phyloP scores from a whole-genome alignment of 208 protist species.

The Herpetomonas tarakana region DNA sequence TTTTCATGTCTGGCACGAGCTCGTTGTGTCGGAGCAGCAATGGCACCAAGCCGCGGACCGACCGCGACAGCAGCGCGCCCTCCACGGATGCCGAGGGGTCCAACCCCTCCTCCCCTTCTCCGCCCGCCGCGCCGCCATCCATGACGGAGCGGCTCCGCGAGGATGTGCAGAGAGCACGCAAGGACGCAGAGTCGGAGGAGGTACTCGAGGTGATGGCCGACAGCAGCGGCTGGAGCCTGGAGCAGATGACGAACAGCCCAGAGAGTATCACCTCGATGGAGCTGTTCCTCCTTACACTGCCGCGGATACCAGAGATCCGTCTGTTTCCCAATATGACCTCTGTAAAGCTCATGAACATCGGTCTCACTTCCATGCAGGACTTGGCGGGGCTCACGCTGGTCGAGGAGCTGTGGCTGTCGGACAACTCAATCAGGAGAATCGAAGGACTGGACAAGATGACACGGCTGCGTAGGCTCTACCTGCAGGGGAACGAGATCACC shows the following conservation, averaged over 20 bases:
- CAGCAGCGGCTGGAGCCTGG: constrained; percentile 78
- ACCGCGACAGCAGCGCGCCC: too few species aligned
- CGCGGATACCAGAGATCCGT: constrained; percentile 47
- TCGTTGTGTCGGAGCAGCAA: too few species aligned
- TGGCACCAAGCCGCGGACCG: too few species aligned
- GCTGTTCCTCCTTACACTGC: constrained; percentile 78
- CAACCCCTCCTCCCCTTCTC: too few species aligned
- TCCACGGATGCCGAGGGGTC: too few species aligned
- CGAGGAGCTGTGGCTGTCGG: constrained; percentile 88
- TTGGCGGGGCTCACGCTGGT: constrained; percentile 59
- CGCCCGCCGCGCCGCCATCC: constrained; percentile 21
- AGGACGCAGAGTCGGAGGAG: constrained; percentile 48
- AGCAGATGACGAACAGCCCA: constrained; percentile 53
- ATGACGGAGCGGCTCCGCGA: constrained; percentile 48
- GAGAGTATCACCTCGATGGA: constrained; percentile 69
- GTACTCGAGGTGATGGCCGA: constrained; percentile 67
- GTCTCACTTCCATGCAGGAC: constrained; percentile 64
- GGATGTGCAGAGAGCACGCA: constrained; percentile 31
- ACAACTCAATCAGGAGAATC: constrained; percentile 81
- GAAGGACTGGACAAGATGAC: constrained; percentile 73
- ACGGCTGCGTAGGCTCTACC: constrained; percentile 68
- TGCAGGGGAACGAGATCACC: constrained; percentile 83
- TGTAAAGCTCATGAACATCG: constrained; percentile 78
- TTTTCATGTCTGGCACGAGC: too few species aligned
- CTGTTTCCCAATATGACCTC: constrained; percentile 75